Evolutionary conservation across 1,139 yeast genomes (phyloP).

Genomic region (Magnusiomyces tetraspermus): DNA sequence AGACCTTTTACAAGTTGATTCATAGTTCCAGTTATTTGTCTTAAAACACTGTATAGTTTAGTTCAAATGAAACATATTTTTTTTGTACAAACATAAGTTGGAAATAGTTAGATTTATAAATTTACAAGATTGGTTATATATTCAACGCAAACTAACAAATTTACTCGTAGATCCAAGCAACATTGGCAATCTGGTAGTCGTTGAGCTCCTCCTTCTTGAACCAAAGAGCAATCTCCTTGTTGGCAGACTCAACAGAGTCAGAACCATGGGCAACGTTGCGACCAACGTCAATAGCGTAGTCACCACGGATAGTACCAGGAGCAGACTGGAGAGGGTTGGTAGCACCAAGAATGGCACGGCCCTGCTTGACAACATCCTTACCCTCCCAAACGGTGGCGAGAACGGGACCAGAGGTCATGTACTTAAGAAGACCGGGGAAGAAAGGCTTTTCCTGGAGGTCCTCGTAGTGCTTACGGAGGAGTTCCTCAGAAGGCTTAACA

Average conservation of each 20-base stretch:
- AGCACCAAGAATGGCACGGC: slow-evolving; percentile 96
- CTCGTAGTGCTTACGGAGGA: slow-evolving; percentile 88
- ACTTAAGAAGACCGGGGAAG: slow-evolving; percentile 85
- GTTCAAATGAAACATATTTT: too few species aligned
- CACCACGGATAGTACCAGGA: slow-evolving; percentile 99
- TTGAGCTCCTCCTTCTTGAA: slow-evolving; percentile 96
- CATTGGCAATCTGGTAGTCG: slow-evolving; percentile 78
- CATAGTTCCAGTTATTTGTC: too few species aligned
- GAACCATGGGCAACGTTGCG: slow-evolving; percentile 99
- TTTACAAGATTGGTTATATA: neutral
- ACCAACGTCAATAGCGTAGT: slow-evolving; percentile 77
- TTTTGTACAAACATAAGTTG: neutral
- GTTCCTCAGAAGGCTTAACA: slow-evolving; percentile 74
- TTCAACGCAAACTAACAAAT: neutral
- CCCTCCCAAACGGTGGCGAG: slow-evolving; percentile 99
- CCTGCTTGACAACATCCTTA: slow-evolving; percentile 98
- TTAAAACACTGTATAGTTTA: too few species aligned
- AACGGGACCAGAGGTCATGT: slow-evolving; percentile 98
- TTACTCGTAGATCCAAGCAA: slow-evolving; percentile 92
- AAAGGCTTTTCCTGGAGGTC: slow-evolving; percentile 95
- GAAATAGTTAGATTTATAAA: neutral
- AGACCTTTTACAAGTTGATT: too few species aligned
- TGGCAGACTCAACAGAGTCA: slow-evolving; percentile 96
- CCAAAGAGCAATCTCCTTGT: slow-evolving; percentile 95
- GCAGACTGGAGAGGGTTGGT: slow-evolving; percentile 96